Evolutionary conservation across 139 green algal genomes (phyloP).

Genomic region (Limnomonas spitsbergensis): DNA sequence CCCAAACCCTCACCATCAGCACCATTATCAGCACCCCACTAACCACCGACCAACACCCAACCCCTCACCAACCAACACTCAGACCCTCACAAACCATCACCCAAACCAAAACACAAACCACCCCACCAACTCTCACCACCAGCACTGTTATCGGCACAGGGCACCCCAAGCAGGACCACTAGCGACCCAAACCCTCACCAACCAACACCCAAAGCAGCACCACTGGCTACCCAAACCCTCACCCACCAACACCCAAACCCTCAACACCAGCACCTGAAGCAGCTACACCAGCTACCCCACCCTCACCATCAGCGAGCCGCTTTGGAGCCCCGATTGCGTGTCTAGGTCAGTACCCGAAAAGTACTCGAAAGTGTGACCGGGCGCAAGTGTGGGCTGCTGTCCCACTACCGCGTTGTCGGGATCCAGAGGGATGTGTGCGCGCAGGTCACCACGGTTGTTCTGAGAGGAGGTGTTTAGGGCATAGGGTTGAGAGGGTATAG

Average conservation of each 20-base stretch:
- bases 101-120: not conserved
- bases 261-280: constrained; percentile 3
- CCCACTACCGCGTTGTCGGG: constrained; percentile 28
- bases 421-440: constrained; percentile 23
- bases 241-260: not conserved
- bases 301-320: constrained; percentile 25
- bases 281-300: not conserved
- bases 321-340: constrained; percentile 28
- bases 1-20: not conserved
- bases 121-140: not conserved
- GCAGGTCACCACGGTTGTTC: constrained; percentile 22
- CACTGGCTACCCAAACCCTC: constrained; percentile 41
- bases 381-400: constrained; percentile 32
- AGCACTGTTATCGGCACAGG: not conserved
- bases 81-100: too few species aligned
- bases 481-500: constrained; percentile 23
- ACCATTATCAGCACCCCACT: too few species aligned
- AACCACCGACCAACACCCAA: too few species aligned
- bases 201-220: not conserved
- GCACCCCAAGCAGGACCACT: too few species aligned
- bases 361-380: constrained; percentile 35
- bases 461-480: not conserved
- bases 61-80: too few species aligned
- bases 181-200: not conserved
- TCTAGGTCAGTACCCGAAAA: constrained; percentile 30